These are phyloP conservation scores for Hydrangea macrophylla DNA, from an alignment of 148 eudicot genomes.

Conservation along the genomic window DNA sequence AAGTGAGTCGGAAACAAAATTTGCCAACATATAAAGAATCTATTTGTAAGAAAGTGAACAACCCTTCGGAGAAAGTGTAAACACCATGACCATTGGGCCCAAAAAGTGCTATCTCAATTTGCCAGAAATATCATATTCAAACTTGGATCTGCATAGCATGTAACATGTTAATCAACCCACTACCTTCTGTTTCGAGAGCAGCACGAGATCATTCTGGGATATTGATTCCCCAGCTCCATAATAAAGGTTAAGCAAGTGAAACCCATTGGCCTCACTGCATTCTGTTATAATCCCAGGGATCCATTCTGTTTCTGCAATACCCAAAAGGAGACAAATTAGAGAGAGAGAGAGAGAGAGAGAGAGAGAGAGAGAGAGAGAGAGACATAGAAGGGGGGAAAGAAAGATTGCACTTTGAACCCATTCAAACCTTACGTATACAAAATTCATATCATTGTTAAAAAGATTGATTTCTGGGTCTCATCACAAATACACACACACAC, in stretches of 20 bases:
- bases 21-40: not conserved
- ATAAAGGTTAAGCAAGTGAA: slow-evolving; percentile 41
- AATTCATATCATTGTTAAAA: too few species aligned
- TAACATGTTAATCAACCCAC: not conserved
- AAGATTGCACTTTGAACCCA: too few species aligned
- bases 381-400: too few species aligned
- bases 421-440: too few species aligned
- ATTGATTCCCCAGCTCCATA: slow-evolving; percentile 38
- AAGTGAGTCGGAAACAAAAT: not conserved
- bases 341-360: not conserved
- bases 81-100: not conserved
- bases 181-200: slow-evolving; percentile 69
- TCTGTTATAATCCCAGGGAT: slow-evolving; percentile 31
- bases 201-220: slow-evolving; percentile 67
- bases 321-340: slow-evolving; percentile 10
- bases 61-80: not conserved
- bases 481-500: too few species aligned
- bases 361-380: too few species aligned
- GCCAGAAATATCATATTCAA: not conserved
- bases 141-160: not conserved
- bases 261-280: slow-evolving; percentile 65
- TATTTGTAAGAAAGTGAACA: not conserved
- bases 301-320: slow-evolving; percentile 41
- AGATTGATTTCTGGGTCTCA: too few species aligned
- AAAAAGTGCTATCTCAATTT: not conserved